Percentiles rank a stretch among this genome's conserved stretches.
Conservation (phyloP, 495 filamentous ascomycete species). For the Aspergillus mulundensis region DNA sequence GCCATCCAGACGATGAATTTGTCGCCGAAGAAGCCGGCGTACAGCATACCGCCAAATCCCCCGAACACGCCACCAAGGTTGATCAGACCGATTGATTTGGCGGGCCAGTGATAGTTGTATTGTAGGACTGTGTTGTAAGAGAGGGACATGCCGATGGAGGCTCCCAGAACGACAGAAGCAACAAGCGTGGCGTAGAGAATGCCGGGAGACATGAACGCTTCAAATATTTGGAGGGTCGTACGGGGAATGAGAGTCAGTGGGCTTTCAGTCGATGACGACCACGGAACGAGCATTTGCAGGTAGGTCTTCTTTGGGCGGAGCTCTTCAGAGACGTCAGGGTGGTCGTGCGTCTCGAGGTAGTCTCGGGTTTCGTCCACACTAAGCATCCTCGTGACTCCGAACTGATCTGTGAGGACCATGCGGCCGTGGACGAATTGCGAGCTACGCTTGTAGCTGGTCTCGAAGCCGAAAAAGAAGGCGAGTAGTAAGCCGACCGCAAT, state of each 20-base stretch:
- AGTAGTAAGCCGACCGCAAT: constrained; percentile 29
- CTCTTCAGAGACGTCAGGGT: constrained; percentile 12
- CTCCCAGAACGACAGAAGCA: constrained; percentile 30
- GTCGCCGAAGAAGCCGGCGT: constrained; percentile 31
- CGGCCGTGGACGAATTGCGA: constrained; percentile 23
- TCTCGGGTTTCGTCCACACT: constrained; percentile 7
- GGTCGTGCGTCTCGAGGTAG: not conserved
- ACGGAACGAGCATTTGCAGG: constrained; percentile 28
- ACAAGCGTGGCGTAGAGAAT: constrained; percentile 34
- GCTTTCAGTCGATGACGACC: constrained; percentile 11
- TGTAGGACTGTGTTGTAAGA: constrained; percentile 36
- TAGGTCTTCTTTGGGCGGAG: constrained; percentile 26
- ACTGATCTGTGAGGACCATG: constrained; percentile 34
- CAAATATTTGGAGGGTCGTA: constrained; percentile 31
- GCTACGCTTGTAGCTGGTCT: constrained; percentile 28
- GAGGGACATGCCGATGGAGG: constrained; percentile 31
- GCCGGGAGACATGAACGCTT: constrained; percentile 32
- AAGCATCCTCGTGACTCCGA: constrained; percentile 31
- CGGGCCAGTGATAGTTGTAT: constrained; percentile 28
- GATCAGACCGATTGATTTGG: constrained; percentile 30
- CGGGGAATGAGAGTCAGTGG: constrained; percentile 14
- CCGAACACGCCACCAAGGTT: constrained; percentile 34
- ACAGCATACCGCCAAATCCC: constrained; percentile 35
- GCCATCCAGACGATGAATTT: constrained; percentile 32
- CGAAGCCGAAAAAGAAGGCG: constrained; percentile 27